Evolutionary conservation across 345 rosid species (phyloP), one percentile per base, ranked within the genome.

Genomic region (Trapa incisa): DNA sequence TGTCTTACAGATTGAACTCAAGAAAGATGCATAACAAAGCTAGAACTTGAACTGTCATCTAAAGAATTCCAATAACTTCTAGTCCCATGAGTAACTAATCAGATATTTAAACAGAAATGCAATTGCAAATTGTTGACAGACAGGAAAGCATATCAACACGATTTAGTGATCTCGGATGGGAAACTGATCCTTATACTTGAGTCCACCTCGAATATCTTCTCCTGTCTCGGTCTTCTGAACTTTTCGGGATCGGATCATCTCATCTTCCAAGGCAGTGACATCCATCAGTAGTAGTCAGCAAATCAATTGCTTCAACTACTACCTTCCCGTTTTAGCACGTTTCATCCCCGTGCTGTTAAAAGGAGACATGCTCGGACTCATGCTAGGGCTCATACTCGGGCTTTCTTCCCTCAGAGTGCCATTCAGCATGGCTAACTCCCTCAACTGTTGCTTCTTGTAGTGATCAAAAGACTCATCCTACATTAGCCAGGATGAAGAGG

Each of bases 381-480:
- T 80, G 71, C 96, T 81, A 5, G 98, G 96, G 93, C 96, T 86
- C 80, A 83, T 86, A 62, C 93, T 82, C 0, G 90, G 97, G 65
- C 90, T 87, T 73, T 90, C 97, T 79, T 90, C 99, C 72, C 96
- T 81, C 6, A 88, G 73, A 4, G 94, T 93, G 65, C 95, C 92
- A 58, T 93, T 93, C 53, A 93, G 72, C 75, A 86, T 70, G 4
- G 97, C 99, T 73, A 93, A 61, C 78, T 93, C 97, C 83, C 91
- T 78, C 56, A 90, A 81, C 76, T 93, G 97, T 64, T 90, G 92
- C 78, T 88, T 87, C 78, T 93, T 93, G 71, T 82, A 88, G 75
- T 83, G 86, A 80, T 93, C 98, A 84, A 81, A 76, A 38, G 96
- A 90, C 72, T 93, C 98, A 45, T 93, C 98, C 98, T 90, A 79